Evolutionary conservation across 192 early-diverging fungal species (phyloP), one percentile per base, ranked within the genome.

Genomic region (Linderina pennispora): DNA sequence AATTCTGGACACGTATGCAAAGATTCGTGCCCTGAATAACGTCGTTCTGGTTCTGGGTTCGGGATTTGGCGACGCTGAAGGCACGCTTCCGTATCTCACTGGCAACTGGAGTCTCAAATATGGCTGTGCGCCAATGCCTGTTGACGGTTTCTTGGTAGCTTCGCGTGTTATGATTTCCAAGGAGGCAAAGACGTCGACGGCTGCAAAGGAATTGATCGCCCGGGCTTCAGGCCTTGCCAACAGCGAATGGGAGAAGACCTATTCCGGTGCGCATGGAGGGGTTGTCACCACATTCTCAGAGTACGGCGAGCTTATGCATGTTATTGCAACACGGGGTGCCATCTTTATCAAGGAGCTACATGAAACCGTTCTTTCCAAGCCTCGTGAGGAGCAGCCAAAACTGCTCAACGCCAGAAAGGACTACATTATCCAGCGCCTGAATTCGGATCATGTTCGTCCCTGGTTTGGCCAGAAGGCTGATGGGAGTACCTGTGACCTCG

Each of bases 131-230:
- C 84, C 91, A 23, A 98, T 98, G 94, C 94, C 94, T 2, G 88
- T 91, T 55, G 94, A 97, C 56, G 94, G 92, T 69, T 73, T 95
- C 21, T 68, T 97, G 42, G 84, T 97, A 43, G 94, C 88, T 15
- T 95, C 92, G 15, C 89, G 89, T 46, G 80, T 95, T 42, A 92
- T 98, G 90, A 89, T 93, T 25, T 85, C 92, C 39, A 86, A 89
- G 60, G 92, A 98, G 65, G 82, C 81, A 33, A 61, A 79, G 26
- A 85, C 92, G 2, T 88, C 87, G 19, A 71, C 55, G 1, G 81
- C 68, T 2, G 89, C 85, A 36, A 98, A 95, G 75, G 71, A 94
- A 55, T 79, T 90, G 33, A 94, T 98, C 55, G 91, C 84, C 8
- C 76, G 73, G 23, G 78, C 90, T 4, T 77, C 89, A 21, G 94